Evolutionary conservation across 768 basidiomycete species (phyloP).

Genomic region (Podaxis sp.): DNA sequence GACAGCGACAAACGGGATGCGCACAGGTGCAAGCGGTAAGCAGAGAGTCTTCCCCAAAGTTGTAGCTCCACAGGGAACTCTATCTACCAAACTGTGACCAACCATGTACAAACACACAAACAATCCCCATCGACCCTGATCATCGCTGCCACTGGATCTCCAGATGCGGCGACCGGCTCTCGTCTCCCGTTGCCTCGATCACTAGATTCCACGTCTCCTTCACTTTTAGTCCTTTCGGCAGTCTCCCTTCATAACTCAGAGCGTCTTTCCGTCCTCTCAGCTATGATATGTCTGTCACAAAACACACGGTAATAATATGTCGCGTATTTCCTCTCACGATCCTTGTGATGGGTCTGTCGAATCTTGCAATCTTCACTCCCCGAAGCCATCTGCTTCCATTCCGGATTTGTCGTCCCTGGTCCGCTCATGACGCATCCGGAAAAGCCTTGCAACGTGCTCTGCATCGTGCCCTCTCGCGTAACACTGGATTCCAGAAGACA

Average conservation of each 20-base stretch:
- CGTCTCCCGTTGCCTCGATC: not conserved
- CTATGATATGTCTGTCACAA: too few species aligned
- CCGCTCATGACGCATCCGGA: constrained; percentile 3
- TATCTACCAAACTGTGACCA: not conserved
- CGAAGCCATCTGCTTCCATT: constrained; percentile 6
- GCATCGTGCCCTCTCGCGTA: constrained; percentile 33
- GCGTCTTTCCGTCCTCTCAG: not conserved
- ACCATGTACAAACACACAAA: constrained; percentile 1
- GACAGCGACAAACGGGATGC: constrained; percentile 12
- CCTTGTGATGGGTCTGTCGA: not conserved
- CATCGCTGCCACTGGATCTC: not conserved
- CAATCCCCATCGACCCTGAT: constrained; percentile 6
- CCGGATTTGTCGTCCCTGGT: not conserved
- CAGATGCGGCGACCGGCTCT: not conserved
- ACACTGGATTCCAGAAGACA: not conserved
- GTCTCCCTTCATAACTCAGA: not conserved
- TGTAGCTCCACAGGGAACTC: constrained; percentile 8
- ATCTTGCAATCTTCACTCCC: not conserved
- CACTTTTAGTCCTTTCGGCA: too few species aligned
- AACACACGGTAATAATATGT: not conserved
- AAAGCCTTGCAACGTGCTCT: constrained; percentile 36
- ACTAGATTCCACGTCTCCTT: not conserved
- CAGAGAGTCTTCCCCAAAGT: constrained; percentile 1
- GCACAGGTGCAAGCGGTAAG: constrained; percentile 5
- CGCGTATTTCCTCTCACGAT: not conserved